phyloP scores from a whole-genome alignment of 2,329 filamentous ascomycete species.

The Fusarium clavum region DNA sequence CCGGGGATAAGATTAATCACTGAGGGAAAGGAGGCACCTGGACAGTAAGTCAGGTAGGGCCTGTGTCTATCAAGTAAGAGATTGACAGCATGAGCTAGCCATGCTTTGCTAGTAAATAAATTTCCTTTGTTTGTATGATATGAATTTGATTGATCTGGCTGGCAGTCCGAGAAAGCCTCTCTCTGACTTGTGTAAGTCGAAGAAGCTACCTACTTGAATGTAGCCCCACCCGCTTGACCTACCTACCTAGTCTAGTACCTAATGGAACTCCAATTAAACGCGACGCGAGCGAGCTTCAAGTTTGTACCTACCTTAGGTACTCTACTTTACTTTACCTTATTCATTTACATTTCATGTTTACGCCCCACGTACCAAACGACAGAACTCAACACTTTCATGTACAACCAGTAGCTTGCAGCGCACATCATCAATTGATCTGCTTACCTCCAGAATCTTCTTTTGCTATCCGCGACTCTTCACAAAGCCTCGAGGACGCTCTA shows the following conservation, averaged over 20 bases:
- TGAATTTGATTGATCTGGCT: not conserved
- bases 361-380: slow-evolving; percentile 18
- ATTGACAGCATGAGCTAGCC: not conserved
- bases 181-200: not conserved
- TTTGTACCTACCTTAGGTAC: not conserved
- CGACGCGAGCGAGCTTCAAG: slow-evolving; percentile 29
- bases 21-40: not conserved
- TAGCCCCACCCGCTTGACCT: not conserved
- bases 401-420: not conserved
- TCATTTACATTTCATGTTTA: slow-evolving; percentile 15
- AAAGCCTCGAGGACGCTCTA: not conserved
- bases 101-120: not conserved
- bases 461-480: slow-evolving; percentile 1
- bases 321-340: not conserved
- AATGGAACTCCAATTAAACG: slow-evolving; percentile 21
- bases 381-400: not conserved
- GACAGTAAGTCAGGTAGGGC: not conserved
- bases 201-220: not conserved
- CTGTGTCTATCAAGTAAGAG: not conserved
- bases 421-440: not conserved
- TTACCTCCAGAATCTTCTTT: not conserved
- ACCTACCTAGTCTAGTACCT: not conserved
- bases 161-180: not conserved
- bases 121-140: not conserved
- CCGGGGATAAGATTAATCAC: not conserved